phyloP scores from a whole-genome alignment of 129 eudicot species.

The carrot (Daucus carota) region DNA sequence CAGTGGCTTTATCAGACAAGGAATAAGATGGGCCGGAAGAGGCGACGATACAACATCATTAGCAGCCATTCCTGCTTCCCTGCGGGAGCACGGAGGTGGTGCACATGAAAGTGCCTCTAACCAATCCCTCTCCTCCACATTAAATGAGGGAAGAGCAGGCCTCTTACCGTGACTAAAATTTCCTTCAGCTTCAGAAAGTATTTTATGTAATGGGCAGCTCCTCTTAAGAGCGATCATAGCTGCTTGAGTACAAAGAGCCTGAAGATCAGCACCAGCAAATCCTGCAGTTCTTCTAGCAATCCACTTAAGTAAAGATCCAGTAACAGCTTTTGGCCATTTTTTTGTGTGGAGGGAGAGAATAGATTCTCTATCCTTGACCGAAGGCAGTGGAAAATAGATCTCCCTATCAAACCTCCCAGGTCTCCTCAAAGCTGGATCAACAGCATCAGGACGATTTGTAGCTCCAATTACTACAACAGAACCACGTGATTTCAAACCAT shows the following conservation, averaged over 20 bases:
- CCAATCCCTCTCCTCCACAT: constrained; percentile 86
- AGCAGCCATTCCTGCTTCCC: constrained; percentile 89
- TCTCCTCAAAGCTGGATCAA: constrained; percentile 94
- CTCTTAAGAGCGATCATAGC: constrained; percentile 74
- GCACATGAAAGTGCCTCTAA: constrained; percentile 78
- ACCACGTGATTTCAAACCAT: constrained; percentile 93
- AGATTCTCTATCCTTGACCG: constrained; percentile 76
- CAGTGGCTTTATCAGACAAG: constrained; percentile 67
- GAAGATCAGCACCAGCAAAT: constrained; percentile 98
- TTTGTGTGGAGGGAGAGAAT: constrained; percentile 80
- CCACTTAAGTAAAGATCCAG: constrained; percentile 60
- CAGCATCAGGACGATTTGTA: constrained; percentile 94
- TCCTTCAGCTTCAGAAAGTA: constrained; percentile 60
- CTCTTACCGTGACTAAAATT: constrained; percentile 34
- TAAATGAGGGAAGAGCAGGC: constrained; percentile 66
- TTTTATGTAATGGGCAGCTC: constrained; percentile 62
- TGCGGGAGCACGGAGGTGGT: constrained; percentile 91
- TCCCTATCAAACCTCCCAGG: constrained; percentile 98
- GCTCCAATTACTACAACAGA: constrained; percentile 98
- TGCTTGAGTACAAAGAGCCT: constrained; percentile 95
- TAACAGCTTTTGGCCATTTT: constrained; percentile 81
- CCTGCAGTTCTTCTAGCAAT: constrained; percentile 72
- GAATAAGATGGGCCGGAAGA: constrained; percentile 54
- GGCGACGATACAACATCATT: constrained; percentile 65
- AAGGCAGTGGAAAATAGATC: constrained; percentile 82